Evolutionary conservation across 345 rosid species (phyloP).

Genomic region (Streptanthus diversifolius): DNA sequence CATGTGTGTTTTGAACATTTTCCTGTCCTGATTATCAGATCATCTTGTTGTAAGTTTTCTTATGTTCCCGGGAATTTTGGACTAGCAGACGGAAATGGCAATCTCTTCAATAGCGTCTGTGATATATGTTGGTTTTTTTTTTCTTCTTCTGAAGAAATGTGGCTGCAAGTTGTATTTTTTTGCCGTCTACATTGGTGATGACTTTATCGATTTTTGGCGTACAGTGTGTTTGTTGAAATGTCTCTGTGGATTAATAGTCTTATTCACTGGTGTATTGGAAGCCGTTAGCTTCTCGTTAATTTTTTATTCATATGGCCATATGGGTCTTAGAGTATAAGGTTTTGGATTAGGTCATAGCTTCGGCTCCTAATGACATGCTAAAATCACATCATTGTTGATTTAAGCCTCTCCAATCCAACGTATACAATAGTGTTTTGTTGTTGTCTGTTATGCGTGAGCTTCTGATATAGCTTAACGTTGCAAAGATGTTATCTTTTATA

Average conservation of each 20-base stretch:
- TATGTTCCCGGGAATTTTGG: background rate
- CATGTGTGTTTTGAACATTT: background rate
- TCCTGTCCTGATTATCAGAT: background rate
- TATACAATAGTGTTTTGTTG: background rate
- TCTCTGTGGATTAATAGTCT: background rate
- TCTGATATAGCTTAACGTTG: conserved; percentile 10
- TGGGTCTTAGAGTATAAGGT: background rate
- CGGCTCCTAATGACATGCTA: background rate
- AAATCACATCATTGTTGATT: conserved; percentile 8
- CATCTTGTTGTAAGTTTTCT: background rate
- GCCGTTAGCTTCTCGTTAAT: background rate
- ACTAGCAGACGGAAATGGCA: background rate
- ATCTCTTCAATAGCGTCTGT: background rate
- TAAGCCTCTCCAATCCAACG: background rate
- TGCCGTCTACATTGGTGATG: background rate
- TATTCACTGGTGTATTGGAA: background rate
- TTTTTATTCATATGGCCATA: background rate
- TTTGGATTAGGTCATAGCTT: background rate
- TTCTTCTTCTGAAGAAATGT: background rate
- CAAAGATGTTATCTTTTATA: background rate
- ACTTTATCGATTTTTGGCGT: background rate
- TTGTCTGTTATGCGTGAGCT: background rate
- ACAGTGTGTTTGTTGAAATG: conserved; percentile 31
- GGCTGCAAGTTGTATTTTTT: background rate
- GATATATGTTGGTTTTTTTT: background rate